Evolutionary conservation across 805 yeast genomes (phyloP), one percentile per base, ranked within the genome.

Genomic region (Candida oleophila): DNA sequence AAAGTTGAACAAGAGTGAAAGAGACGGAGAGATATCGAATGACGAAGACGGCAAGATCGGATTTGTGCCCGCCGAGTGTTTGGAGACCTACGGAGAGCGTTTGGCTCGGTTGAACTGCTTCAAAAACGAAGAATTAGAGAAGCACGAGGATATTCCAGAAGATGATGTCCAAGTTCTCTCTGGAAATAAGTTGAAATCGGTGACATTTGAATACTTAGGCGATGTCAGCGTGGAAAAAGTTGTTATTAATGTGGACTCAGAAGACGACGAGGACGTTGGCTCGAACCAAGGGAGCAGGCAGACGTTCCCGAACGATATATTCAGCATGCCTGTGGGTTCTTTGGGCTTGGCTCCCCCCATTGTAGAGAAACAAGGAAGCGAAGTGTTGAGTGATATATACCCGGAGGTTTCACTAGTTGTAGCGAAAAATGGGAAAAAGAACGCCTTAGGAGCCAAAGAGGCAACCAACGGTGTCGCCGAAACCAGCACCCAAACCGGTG

Each of bases 11-110:
- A 70, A 67, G 49, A 49, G 54, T 15, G 74, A 71, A 49, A 50
- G 20, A 25, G 51, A 41, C 22, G 59, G 52, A 22, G 55, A 49
- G 7, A 46, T 42, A n/a, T 59, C 55, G 12, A 57, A 53, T 8
- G 49, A 56, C 5, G 76, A 71, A 73, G 87, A 83, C 60, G 83
- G 83, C 2, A 77, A 82, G 54, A 82, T 92, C 44, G 99, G 99
- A 1, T 94, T 91, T 71, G 95, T 95, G 2, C 99, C 99, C 1
- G 98, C 97, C 1, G 99, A 94, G 63, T 82, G 94, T 48, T 69
- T 94, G 33, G 99, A 94, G 65, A 89, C 96, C 0, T 90, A 88
- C 50, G 86, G 83, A 41, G 99, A 94, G 66, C 74, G 98, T 48
- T 68, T 94, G 45, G 99, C 99, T 0, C 75, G 98, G 46, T 72